A percentile compares a stretch with the other conserved stretches of the same genome.
phyloP scores from a whole-genome alignment of 2,329 filamentous ascomycete genomes.

The Verticillium klebahnii region DNA sequence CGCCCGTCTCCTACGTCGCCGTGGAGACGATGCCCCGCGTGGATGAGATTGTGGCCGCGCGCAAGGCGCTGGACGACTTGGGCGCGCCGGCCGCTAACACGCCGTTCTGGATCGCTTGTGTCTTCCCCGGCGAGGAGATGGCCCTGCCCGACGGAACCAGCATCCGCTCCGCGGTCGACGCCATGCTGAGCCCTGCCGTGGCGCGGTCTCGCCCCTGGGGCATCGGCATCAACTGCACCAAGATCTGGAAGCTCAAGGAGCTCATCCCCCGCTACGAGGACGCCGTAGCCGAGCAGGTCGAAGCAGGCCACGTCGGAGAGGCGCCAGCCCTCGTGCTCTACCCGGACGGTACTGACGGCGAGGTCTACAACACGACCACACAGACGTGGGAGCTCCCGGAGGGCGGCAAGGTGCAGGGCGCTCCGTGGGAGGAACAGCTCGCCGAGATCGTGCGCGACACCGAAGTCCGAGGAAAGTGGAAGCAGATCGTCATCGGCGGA shows the following conservation, averaged over 20 bases:
- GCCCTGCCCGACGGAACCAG: constrained; percentile 52
- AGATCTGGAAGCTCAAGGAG: constrained; percentile 54
- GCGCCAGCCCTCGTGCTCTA: constrained; percentile 59
- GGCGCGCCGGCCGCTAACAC: constrained; percentile 20
- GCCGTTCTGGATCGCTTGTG: constrained; percentile 58
- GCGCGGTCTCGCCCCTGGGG: constrained; percentile 45
- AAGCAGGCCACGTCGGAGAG: constrained; percentile 22
- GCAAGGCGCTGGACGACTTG: constrained; percentile 31
- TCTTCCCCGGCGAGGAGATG: constrained; percentile 53
- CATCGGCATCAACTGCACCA: constrained; percentile 66
- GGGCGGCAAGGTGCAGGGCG: constrained; percentile 14
- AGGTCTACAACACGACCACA: constrained; percentile 61
- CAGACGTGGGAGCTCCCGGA: constrained; percentile 51
- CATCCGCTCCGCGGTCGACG: constrained; percentile 25
- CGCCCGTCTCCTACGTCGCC: constrained; percentile 49
- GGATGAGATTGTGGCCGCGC: constrained; percentile 57
- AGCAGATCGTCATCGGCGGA: constrained; percentile 44
- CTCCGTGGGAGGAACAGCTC: constrained; percentile 42
- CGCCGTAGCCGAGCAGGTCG: constrained; percentile 33
- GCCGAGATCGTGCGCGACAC: constrained; percentile 33
- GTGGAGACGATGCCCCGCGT: constrained; percentile 63
- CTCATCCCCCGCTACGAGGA: constrained; percentile 52
- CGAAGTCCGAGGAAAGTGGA: constrained; percentile 33
- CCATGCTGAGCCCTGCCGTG: constrained; percentile 29
- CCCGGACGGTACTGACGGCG: constrained; percentile 64